Evolutionary conservation across 768 basidiomycete genomes (phyloP), one percentile per base, ranked within the genome.

Genomic region (Mycena belliarum): DNA sequence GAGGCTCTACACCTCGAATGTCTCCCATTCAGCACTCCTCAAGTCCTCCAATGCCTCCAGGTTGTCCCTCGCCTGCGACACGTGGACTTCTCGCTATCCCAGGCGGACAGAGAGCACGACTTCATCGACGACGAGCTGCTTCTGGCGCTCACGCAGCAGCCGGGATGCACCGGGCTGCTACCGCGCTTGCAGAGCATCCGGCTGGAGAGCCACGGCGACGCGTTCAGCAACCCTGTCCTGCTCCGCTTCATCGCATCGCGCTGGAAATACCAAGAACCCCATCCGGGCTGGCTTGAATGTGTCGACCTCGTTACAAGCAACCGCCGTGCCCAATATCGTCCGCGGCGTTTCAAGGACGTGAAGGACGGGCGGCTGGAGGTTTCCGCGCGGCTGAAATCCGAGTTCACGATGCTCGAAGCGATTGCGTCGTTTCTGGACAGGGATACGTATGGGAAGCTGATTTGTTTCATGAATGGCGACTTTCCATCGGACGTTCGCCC

Each of bases 51-150:
- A 24, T 72, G 68, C 52, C 58, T 81, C n/a, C 49, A 56, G 26
- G 60, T 60, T 20, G 52, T 77, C 18, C 70, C 74, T 18, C 49
- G 55, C 6, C 57, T 79, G 25, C 65, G 58, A 12, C 55, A 64
- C 33, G 63, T 80, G 45, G 68, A 71, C 28, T 60, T 81, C 33
- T 68, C 71, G 6, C 75, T 75, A 57, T 70, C 75, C 4, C 53
- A 75, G 25, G 68, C 63, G 50, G 73, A 72, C 42, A 60, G 56
- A 18, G 66, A 65, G 24, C 54, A 68, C 25, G 77, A 77, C 63
- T 73, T 73, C 21, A 72, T 81, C 49, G 70, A 77, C 14, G 71
- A 76, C 45, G 44, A 52, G 25, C 65, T 79, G 16, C 61, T 79
- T 24, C 42, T 51, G 7, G 57, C 61, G 16, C 67, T 66, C 46